Percentiles rank a stretch among this genome's conserved stretches.
phyloP scores from a whole-genome alignment of 139 green algal species.

The Dunaliella sp. region DNA sequence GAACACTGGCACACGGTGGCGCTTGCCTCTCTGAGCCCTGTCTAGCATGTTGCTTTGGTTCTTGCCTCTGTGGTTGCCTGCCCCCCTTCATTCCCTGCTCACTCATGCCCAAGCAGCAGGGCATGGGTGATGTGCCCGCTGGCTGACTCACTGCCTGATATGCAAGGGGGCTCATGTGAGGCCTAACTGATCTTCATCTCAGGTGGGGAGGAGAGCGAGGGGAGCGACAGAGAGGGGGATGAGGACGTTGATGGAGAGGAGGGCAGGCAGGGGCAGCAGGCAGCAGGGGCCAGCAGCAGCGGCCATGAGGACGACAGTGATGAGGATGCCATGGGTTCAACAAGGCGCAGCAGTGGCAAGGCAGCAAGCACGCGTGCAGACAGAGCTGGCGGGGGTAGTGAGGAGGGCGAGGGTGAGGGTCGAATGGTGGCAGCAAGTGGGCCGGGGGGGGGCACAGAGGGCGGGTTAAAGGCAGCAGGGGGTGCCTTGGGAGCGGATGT shows the following conservation, averaged over 20 bases:
- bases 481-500: conserved; percentile 51
- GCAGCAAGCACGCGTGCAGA: background rate
- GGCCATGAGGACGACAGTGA: conserved; percentile 10
- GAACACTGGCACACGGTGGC: too few relatives aligned
- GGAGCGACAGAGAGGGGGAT: conserved; percentile 12
- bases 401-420: conserved; percentile 9
- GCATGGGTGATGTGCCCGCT: too few relatives aligned
- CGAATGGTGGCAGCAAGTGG: conserved; percentile 43
- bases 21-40: too few relatives aligned
- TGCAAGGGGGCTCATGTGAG: too few relatives aligned
- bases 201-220: too few relatives aligned
- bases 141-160: too few relatives aligned
- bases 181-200: too few relatives aligned
- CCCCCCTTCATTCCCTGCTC: too few relatives aligned
- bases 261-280: conserved; percentile 9
- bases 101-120: too few relatives aligned
- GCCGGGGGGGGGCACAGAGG: conserved; percentile 40
- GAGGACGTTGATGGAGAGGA: conserved; percentile 27
- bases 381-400: background rate
- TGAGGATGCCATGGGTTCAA: conserved; percentile 5
- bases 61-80: too few relatives aligned
- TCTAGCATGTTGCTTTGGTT: too few relatives aligned
- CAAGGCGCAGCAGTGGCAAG: background rate
- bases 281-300: background rate
- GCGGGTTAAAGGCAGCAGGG: conserved; percentile 51